Base-by-base conservation (phyloP, 257 asterid genomes). In the Solanum tarijense region DNA sequence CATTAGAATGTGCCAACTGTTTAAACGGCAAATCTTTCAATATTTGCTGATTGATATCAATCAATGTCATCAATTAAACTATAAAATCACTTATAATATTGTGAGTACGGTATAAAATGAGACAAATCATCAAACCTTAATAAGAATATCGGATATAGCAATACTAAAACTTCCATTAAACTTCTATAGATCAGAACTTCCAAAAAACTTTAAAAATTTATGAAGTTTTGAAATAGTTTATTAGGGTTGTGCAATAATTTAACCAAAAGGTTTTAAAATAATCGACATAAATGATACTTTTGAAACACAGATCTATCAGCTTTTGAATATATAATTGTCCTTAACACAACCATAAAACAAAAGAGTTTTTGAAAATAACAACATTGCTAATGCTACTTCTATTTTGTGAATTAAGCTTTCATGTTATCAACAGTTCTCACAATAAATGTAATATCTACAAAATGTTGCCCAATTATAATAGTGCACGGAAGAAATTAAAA, bases 1-100 rank as follows among this genome's bases (percentile, higher is more conserved):
- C 97, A 96, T 93, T 43, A 95, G 94, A 89, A 96, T 92, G 91
- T 97, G 99, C 98, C 98, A 97, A 85, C 98, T 96, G 91, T 14
- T 92, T 76, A 29, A 82, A 81, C 87, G 9, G 32, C 72, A 89
- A n/a, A 86, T 84, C 35, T 74, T 36, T 72, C 81, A 78, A 52
- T 73, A 87, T 86, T 65, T 72, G 43, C 71, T 48, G 31, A 31
- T 48, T 48, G 71, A 1, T 31, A 20, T 46, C 31, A 82, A 48
- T 18, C 86, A 82, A 31, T 29, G 43, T 48, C 27, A 82, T 31
- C 71, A 48, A 31, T 2, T 29, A 29, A 46, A 81, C 18, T 10
- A 48, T 29, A 46, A 48, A 5, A 48, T 81, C 69, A 82, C 86
- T 48, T 82, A 9, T 16, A 46, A 46, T 48, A 29, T 48, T 82